A percentile compares a stretch with the other conserved stretches of the same genome.
Conservation (phyloP, 805 yeast species). For the Pichia deserticola region DNA sequence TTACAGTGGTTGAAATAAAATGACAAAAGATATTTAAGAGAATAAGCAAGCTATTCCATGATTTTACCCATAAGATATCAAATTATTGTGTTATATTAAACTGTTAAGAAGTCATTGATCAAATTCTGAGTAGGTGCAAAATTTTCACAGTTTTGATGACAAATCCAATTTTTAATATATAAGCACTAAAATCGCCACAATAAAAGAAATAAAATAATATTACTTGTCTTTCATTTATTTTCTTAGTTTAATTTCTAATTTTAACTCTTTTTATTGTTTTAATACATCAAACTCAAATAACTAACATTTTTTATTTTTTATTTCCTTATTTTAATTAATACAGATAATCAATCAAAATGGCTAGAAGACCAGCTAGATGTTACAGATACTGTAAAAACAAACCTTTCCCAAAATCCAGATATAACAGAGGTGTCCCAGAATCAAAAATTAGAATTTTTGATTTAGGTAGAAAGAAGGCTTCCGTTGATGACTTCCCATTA, state of each 20-base stretch:
- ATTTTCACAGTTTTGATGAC: too few relatives aligned
- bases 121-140: too few relatives aligned
- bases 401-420: slow-evolving; percentile 99
- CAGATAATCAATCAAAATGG: slow-evolving; percentile 62
- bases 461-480: slow-evolving; percentile 99
- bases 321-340: background rate
- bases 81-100: too few relatives aligned
- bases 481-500: slow-evolving; percentile 98
- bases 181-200: too few relatives aligned
- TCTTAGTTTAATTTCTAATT: background rate
- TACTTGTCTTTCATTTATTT: background rate
- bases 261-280: background rate
- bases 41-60: too few relatives aligned
- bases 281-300: background rate
- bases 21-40: too few relatives aligned
- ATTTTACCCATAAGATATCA: too few relatives aligned
- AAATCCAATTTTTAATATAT: too few relatives aligned
- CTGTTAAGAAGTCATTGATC: too few relatives aligned
- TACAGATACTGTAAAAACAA: slow-evolving; percentile 99
- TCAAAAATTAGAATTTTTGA: slow-evolving; percentile 98
- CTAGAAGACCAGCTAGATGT: slow-evolving; percentile 99
- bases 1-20: too few relatives aligned
- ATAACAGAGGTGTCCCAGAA: slow-evolving; percentile 99
- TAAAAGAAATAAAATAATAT: too few relatives aligned
- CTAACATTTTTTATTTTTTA: slow-evolving; percentile 8